A percentile compares a stretch with the other conserved stretches of the same genome.
These are phyloP conservation scores for Rhynchospora tenuis DNA, from an alignment of 176 grass and related monocot genomes.

Conservation along the genomic window DNA sequence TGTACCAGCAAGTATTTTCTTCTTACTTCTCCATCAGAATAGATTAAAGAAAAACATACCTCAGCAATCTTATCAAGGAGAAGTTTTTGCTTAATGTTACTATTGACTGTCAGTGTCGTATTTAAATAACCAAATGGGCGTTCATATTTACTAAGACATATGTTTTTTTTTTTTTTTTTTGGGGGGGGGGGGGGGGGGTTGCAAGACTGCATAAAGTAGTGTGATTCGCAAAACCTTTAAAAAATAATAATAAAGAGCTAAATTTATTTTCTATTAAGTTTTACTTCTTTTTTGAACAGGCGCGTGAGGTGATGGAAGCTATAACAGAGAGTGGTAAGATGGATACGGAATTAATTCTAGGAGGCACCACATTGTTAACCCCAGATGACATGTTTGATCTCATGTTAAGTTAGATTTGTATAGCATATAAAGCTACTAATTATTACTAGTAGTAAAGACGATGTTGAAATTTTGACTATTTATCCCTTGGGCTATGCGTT, in stretches of 20 bases:
- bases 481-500: background rate
- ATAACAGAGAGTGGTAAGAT: slow-evolving; percentile 62
- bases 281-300: slow-evolving; percentile 30
- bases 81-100: background rate
- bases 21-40: background rate
- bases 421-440: background rate
- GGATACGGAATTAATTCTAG: slow-evolving; percentile 77
- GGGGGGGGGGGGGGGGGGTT: too few relatives aligned
- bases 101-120: background rate
- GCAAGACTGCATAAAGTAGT: background rate
- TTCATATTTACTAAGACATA: background rate
- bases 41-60: background rate
- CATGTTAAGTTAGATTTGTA: slow-evolving; percentile 52
- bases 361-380: slow-evolving; percentile 82
- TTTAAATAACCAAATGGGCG: background rate
- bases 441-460: background rate
- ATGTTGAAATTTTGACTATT: background rate
- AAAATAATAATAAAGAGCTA: background rate
- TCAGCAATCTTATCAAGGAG: background rate
- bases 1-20: background rate
- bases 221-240: background rate
- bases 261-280: background rate
- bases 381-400: slow-evolving; percentile 87
- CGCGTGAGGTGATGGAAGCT: slow-evolving; percentile 81
- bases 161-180: background rate